phyloP scores from a whole-genome alignment of 371 early-diverging fungal genomes.

The Chytridium lagenaria region DNA sequence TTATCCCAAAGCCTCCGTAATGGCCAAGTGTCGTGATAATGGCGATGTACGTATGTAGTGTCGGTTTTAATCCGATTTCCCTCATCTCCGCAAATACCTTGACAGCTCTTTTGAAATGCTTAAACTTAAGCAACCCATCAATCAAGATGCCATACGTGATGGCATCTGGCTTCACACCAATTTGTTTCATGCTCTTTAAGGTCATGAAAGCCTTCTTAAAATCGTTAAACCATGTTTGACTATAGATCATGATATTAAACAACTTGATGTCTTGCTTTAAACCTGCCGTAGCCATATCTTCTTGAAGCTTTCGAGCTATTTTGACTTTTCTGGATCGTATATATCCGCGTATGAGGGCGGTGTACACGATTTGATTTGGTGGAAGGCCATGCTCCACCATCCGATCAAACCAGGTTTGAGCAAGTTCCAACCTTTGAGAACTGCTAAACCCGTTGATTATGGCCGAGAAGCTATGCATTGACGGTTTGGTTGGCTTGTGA shows the following conservation, averaged over 20 bases:
- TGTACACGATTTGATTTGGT: background rate
- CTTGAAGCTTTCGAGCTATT: background rate
- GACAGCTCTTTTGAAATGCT: background rate
- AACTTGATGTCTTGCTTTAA: background rate
- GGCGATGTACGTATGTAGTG: background rate
- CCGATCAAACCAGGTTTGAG: background rate
- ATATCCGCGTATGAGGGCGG: background rate
- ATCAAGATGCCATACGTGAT: constrained; percentile 16
- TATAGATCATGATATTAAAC: background rate
- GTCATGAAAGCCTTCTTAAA: background rate
- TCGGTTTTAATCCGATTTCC: background rate
- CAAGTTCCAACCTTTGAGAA: background rate
- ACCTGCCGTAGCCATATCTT: background rate
- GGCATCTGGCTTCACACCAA: constrained; percentile 5
- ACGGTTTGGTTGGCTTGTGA: background rate
- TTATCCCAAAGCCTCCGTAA: background rate
- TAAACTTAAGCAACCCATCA: background rate
- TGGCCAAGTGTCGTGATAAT: background rate
- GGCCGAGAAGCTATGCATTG: constrained; percentile 1
- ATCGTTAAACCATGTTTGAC: background rate
- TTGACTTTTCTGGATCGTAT: background rate
- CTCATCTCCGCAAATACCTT: background rate
- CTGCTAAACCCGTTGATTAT: background rate
- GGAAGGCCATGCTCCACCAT: background rate
- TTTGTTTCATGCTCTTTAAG: background rate